These are phyloP conservation scores for Podaxis sp. DNA, from an alignment of 768 basidiomycete species.

Conservation along the genomic window DNA sequence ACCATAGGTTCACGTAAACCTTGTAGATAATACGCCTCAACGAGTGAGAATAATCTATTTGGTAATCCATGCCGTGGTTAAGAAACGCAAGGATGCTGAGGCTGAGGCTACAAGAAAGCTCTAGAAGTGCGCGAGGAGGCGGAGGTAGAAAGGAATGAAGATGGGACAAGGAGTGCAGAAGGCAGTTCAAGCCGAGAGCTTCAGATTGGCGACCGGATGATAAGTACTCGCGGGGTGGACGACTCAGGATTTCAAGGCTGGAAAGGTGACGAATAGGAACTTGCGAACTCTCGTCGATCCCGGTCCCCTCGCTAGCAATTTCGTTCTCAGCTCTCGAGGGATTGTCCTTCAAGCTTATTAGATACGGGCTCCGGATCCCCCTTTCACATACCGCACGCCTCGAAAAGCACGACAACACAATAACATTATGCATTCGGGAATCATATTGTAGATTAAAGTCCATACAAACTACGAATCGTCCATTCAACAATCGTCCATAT, in stretches of 20 bases:
- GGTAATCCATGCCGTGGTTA: neutral
- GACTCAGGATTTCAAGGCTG: too few relatives aligned
- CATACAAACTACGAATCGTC: neutral
- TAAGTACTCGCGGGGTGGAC: too few relatives aligned
- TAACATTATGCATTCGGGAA: neutral
- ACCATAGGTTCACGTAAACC: neutral
- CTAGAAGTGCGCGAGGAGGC: neutral
- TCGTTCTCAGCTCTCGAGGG: too few relatives aligned
- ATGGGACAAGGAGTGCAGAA: neutral
- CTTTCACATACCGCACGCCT: too few relatives aligned
- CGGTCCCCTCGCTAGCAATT: too few relatives aligned
- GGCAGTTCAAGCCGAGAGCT: neutral
- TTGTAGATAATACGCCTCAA: neutral
- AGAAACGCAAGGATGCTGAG: neutral
- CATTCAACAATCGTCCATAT: neutral
- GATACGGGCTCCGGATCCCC: too few relatives aligned
- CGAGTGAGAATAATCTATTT: neutral
- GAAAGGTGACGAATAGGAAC: too few relatives aligned
- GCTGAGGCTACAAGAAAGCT: neutral
- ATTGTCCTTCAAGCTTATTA: too few relatives aligned
- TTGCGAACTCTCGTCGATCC: too few relatives aligned
- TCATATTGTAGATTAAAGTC: neutral
- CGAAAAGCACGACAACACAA: neutral
- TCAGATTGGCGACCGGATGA: too few relatives aligned
- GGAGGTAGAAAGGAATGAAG: neutral